Percentiles rank a stretch among this genome's conserved stretches.
Conservation (phyloP, 768 basidiomycete genomes). For the Leccinum sublutescens region DNA sequence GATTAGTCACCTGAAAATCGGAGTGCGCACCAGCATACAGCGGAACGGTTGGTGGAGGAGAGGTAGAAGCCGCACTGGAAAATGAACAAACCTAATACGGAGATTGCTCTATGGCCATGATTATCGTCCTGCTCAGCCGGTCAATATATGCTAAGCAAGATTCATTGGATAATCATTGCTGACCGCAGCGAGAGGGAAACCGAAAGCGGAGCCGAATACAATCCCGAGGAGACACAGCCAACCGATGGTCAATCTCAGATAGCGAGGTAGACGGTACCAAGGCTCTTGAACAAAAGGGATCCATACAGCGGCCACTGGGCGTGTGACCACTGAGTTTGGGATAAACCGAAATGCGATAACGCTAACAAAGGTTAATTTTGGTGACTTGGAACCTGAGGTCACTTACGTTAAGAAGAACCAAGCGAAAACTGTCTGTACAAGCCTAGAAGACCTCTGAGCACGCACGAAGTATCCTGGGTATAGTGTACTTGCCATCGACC, state of each 20-base stretch:
- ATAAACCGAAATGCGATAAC: slow-evolving; percentile 86
- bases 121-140: slow-evolving; percentile 45
- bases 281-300: slow-evolving; percentile 60
- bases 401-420: slow-evolving; percentile 79
- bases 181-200: slow-evolving; percentile 62
- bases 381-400: slow-evolving; percentile 1
- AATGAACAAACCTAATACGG: slow-evolving; percentile 72
- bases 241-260: slow-evolving; percentile 60
- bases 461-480: not conserved
- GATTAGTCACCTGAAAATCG: not conserved
- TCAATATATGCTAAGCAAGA: slow-evolving; percentile 13
- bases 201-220: slow-evolving; percentile 85
- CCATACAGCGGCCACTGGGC: slow-evolving; percentile 76
- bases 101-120: slow-evolving; percentile 82
- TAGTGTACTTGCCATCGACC: slow-evolving; percentile 59
- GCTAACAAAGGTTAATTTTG: slow-evolving; percentile 29
- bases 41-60: slow-evolving; percentile 58
- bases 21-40: slow-evolving; percentile 65
- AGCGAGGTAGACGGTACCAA: slow-evolving; percentile 59
- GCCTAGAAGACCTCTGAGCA: slow-evolving; percentile 41
- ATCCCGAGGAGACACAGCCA: slow-evolving; percentile 77
- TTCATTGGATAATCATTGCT: slow-evolving; percentile 15
- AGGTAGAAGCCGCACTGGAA: slow-evolving; percentile 78
- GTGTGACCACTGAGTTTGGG: slow-evolving; percentile 65
- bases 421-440: slow-evolving; percentile 77